Conservation (phyloP, 768 basidiomycete genomes). For the Glaciozyma martinii region DNA sequence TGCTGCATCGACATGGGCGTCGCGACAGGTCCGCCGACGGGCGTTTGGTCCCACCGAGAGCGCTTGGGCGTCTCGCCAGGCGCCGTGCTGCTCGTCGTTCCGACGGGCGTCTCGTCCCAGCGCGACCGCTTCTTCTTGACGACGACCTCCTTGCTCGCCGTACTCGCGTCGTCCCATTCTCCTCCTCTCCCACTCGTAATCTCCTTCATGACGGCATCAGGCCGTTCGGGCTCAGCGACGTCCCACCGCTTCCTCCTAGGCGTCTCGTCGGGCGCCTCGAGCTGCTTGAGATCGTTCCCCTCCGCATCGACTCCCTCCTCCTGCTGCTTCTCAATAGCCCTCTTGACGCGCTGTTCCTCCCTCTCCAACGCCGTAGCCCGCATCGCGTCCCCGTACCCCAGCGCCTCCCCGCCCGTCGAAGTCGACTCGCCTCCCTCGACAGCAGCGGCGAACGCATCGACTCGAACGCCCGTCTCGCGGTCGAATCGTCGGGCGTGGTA, state of each 20-base stretch:
- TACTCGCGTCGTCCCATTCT: conserved; percentile 46
- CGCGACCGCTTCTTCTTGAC: conserved; percentile 83
- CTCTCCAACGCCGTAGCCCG: conserved; percentile 78
- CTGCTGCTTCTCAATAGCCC: conserved; percentile 82
- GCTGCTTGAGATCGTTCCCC: conserved; percentile 56
- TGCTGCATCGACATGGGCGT: conserved; percentile 41
- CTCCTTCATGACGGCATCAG: conserved; percentile 51
- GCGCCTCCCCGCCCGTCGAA: conserved; percentile 50
- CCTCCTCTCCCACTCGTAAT: conserved; percentile 51
- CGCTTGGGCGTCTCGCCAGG: conserved; percentile 67
- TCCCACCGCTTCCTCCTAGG: conserved; percentile 71
- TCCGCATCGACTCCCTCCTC: conserved; percentile 48
- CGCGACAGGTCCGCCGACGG: conserved; percentile 50
- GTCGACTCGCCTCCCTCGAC: conserved; percentile 50
- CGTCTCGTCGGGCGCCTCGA: conserved; percentile 66
- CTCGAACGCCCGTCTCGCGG: conserved; percentile 58
- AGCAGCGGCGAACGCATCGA: conserved; percentile 52
- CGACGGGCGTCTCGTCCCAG: conserved; percentile 89
- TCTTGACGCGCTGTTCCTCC: conserved; percentile 73
- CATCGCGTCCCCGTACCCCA: conserved; percentile 93
- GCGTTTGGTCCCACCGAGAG: conserved; percentile 96
- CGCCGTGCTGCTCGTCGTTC: conserved; percentile 41
- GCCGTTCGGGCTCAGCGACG: conserved; percentile 38
- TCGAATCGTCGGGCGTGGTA: conserved; percentile 88
- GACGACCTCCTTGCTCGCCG: conserved; percentile 59